Evolutionary conservation across 140 eudicot species (phyloP).

Genomic region (Bidens hawaiensis): DNA sequence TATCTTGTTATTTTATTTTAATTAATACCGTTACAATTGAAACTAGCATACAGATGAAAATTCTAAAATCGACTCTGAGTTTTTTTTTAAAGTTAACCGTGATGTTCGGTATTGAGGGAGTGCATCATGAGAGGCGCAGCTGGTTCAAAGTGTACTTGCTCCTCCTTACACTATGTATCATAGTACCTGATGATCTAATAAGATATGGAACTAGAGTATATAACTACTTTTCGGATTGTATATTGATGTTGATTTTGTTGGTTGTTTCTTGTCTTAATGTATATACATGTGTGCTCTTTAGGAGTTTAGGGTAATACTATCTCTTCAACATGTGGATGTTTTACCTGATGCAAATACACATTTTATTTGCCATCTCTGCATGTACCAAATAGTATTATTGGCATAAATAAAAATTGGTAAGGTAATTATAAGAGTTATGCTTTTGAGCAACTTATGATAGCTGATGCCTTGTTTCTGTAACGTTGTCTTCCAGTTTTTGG

Average conservation of each 20-base stretch:
- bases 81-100: neutral
- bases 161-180: neutral
- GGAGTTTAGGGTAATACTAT: neutral
- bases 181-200: too few relatives aligned
- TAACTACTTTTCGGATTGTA: too few relatives aligned
- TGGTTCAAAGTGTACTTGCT: neutral
- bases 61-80: too few relatives aligned
- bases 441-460: conserved; percentile 9
- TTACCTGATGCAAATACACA: neutral
- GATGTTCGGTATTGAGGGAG: neutral
- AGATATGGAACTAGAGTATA: too few relatives aligned
- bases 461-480: conserved; percentile 17
- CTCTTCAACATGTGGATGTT: neutral
- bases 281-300: neutral
- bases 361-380: neutral
- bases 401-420: neutral
- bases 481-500: conserved; percentile 62
- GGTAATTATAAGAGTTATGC: conserved; percentile 1
- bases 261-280: neutral
- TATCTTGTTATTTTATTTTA: too few relatives aligned
- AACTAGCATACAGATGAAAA: neutral
- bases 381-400: neutral
- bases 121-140: conserved; percentile 14
- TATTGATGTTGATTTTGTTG: too few relatives aligned
- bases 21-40: neutral